These are phyloP conservation scores for Hippophae gyantsensis DNA, from an alignment of 306 rosid species.

Conservation along the genomic window DNA sequence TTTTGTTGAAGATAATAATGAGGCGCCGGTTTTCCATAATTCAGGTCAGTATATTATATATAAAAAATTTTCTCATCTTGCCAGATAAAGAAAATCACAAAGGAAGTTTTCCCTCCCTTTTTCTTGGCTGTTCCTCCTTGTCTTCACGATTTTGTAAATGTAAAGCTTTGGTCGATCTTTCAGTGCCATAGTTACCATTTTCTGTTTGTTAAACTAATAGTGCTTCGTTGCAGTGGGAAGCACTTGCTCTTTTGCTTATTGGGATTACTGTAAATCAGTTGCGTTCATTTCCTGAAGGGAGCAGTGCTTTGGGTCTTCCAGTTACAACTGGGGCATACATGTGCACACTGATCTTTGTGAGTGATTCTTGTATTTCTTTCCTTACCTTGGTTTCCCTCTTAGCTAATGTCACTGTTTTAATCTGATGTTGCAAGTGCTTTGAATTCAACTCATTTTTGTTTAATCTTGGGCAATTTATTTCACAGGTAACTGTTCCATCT, in stretches of 20 bases:
- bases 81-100: too few relatives aligned
- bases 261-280: conserved; percentile 94
- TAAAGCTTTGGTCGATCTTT: conserved; percentile 1
- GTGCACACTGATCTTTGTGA: conserved; percentile 77
- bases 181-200: conserved; percentile 2
- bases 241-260: conserved; percentile 89
- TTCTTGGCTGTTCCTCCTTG: background rate
- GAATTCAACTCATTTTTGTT: background rate
- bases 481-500: conserved; percentile 94
- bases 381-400: background rate
- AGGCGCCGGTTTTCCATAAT: conserved; percentile 80
- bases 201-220: too few relatives aligned
- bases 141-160: conserved; percentile 2
- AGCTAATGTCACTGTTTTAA: too few relatives aligned
- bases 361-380: conserved; percentile 19
- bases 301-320: conserved; percentile 59
- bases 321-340: conserved; percentile 71
- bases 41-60: conserved; percentile 78
- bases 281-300: conserved; percentile 74
- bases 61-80: background rate
- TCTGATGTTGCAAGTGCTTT: too few relatives aligned
- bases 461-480: background rate
- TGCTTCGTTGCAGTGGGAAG: conserved; percentile 75
- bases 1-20: conserved; percentile 86
- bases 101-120: too few relatives aligned